Base-by-base conservation (phyloP, 1,284 basidiomycete genomes). In the Phlebopus sp. region DNA sequence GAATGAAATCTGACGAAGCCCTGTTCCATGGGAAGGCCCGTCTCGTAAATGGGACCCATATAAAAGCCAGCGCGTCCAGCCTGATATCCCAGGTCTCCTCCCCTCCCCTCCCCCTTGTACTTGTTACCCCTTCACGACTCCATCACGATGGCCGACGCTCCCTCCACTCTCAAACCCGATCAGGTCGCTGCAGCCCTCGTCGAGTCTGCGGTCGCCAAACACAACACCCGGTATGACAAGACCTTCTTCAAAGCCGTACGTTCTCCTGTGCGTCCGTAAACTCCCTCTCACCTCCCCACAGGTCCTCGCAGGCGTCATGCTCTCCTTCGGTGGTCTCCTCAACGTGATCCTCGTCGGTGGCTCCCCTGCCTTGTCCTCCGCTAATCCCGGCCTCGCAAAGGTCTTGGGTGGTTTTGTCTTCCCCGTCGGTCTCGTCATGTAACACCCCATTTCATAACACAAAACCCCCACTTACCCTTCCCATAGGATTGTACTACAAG, bases 361-460 rank as follows among this genome's bases (percentile, higher is more conserved):
- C 5, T 77, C 85, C 0, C 60, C 69, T 0, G 73, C 68, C 1
- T 59, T 88, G 36, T 75, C 67, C 18, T 45, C 65, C 15, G 68
- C 66, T 44, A 83, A 86, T 54, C 84, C 84, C 2, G 85, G 85
- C 11, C 67, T 88, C 15, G 78, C 84, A 46, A 86, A 83, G 58
- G 59, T 86, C 21, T 61, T 87, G 2, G 75, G 75, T 17, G 84
- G 81, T 7, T 77, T 85, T 37, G 80, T 86, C 21, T 87, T 87
- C 64, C 85, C 85, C 6, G 81, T 85, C 2, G 85, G 84, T 59
- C 78, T 87, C 69, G 80, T 84, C 50, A 87, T 87, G 84, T 86
- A 58, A 53, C 43, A 21, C 27, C 25, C 23, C 19, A 23, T 14
- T 42, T 35, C n/a, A 23, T 18, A 19, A 13, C 35, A 5, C 19